These are phyloP conservation scores for Paralagenidium karlingii DNA, from an alignment of 352 stramenopile species.

Conservation along the genomic window DNA sequence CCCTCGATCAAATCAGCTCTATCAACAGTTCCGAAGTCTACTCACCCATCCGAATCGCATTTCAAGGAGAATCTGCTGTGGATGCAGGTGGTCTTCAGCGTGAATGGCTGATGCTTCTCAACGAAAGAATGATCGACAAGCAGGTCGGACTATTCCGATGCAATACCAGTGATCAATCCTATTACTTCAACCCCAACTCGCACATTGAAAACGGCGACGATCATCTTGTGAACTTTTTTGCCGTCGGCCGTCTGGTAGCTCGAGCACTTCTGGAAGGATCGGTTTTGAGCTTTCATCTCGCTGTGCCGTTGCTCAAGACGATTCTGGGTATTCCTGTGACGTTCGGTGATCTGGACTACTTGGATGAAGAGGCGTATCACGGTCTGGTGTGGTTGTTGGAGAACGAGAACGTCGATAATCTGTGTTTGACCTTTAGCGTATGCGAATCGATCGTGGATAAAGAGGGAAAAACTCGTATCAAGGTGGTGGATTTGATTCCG, in stretches of 20 bases:
- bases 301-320: conserved; percentile 94
- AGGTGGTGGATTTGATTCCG: conserved; percentile 41
- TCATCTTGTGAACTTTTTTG: conserved; percentile 81
- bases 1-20: no score
- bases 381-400: conserved; percentile 57
- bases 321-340: conserved; percentile 91
- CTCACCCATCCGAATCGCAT: conserved; percentile 61
- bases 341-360: conserved; percentile 88
- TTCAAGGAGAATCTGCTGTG: conserved; percentile 64
- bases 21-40: no score
- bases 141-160: conserved; percentile 35
- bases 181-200: conserved; percentile 58
- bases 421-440: conserved; percentile 54
- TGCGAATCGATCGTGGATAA: conserved; percentile 35
- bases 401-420: conserved; percentile 31
- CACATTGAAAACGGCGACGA: conserved; percentile 36
- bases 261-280: conserved; percentile 81
- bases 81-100: conserved; percentile 76
- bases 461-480: conserved; percentile 17
- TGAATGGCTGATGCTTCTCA: conserved; percentile 82
- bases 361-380: conserved; percentile 42
- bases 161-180: conserved; percentile 33
- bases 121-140: conserved; percentile 32
- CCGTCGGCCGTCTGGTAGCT: conserved; percentile 34
- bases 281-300: conserved; percentile 90